Evolutionary conservation across 73 alveolate genomes (phyloP).

Genomic region (Paramecium sonneborni): DNA sequence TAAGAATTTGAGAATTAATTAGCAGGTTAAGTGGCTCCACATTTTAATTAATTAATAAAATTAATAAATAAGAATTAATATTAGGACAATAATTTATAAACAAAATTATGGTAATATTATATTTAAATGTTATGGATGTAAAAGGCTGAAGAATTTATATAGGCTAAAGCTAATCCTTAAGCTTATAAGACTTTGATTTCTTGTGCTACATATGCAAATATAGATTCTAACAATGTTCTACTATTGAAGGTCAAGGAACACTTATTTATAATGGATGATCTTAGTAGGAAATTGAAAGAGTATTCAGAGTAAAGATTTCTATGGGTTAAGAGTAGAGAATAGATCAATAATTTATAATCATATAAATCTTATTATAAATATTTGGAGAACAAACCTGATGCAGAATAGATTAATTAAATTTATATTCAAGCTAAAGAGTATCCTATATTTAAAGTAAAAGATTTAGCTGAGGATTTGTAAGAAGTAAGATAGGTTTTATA

Average conservation of each 20-base stretch:
- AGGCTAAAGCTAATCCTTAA: background rate
- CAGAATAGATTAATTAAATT: background rate
- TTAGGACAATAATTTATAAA: background rate
- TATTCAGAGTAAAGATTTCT: background rate
- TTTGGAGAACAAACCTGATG: slow-evolving; percentile 17
- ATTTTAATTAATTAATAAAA: background rate
- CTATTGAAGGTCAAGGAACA: background rate
- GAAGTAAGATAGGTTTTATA: background rate
- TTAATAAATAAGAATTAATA: background rate
- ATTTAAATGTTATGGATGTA: slow-evolving; percentile 21
- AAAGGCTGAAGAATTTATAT: slow-evolving; percentile 10
- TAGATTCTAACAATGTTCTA: background rate
- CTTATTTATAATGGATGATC: background rate
- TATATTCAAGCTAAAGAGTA: slow-evolving; percentile 7
- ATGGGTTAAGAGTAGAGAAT: background rate
- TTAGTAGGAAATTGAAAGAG: background rate
- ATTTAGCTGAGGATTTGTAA: background rate
- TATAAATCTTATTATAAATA: slow-evolving; percentile 33
- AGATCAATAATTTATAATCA: background rate
- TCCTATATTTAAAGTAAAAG: slow-evolving; percentile 34
- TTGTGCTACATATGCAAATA: background rate
- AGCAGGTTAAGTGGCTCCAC: background rate
- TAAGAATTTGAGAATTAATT: background rate
- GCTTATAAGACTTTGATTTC: background rate
- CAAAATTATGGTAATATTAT: background rate